Base-by-base conservation (phyloP, 2,329 filamentous ascomycete genomes). In the Apiospora kogelbergensis region DNA sequence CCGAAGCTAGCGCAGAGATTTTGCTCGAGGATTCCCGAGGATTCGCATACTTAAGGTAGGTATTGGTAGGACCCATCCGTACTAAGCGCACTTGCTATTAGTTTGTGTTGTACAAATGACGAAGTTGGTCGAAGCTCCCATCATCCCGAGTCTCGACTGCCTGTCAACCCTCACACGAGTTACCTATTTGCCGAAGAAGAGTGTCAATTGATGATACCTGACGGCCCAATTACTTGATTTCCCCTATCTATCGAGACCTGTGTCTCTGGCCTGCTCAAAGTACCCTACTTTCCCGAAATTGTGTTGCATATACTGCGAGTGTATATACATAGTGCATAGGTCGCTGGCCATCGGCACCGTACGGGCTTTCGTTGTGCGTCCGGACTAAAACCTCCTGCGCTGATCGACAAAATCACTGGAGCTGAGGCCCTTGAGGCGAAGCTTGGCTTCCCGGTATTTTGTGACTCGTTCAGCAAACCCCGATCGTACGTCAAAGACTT, bases 1-100 rank as follows among this genome's bases (percentile, higher is more conserved):
- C 63, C 41, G 63, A 65, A 65, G 44, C 65, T 66, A 66, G 65
- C 44, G 65, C 65, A 66, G 30, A 66, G 65, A 66, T 66, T 66
- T 66, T 66, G 45, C 65, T 66, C 65, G 65, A 53, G 42, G 44
- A 37, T 66, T 66, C 65, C 44, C 65, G 44, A 66, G 65, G 42
- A 66, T 66, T 44, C 30, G 41, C 53, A 60, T 60, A 60, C 53
- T 60, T 60, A 37, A 60, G 53, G 53, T 60, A 60, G 53, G 53
- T 60, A 60, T 37, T 37, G 53, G 17, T 60, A 33, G 53, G 53
- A 60, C 22, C 53, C 53, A 60, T 60, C 53, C 53, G 30, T 17
- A 37, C 2, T n/a, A 37, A 60, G 26, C n/a, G 30, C 33, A 33
- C 48, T 11, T n/a, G 9, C n/a, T n/a, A n/a, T n/a, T 33, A 33